A percentile compares a stretch with the other conserved stretches of the same genome.
phyloP scores from a whole-genome alignment of 1,139 yeast species.

The Trichomonascaceae sp. region DNA sequence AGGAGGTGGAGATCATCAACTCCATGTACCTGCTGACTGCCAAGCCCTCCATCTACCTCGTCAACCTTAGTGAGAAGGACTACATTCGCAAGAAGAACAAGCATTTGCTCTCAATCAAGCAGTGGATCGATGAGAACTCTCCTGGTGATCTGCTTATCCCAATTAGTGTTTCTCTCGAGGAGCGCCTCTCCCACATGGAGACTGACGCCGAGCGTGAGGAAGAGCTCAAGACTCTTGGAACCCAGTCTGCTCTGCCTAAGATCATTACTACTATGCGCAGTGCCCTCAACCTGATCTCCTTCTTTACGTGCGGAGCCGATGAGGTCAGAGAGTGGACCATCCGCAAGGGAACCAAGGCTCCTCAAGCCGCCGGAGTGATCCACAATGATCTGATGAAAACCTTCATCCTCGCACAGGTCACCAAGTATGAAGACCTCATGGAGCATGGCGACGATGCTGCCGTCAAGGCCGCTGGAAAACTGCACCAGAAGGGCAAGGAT shows the following conservation, averaged over 20 bases:
- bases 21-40: slow-evolving; percentile 74
- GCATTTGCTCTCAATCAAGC: slow-evolving; percentile 78
- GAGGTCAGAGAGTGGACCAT: slow-evolving; percentile 94
- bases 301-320: slow-evolving; percentile 80
- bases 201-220: slow-evolving; percentile 84
- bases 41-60: slow-evolving; percentile 89
- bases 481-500: slow-evolving; percentile 90
- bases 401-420: slow-evolving; percentile 75
- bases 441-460: slow-evolving; percentile 86
- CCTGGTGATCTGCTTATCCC: slow-evolving; percentile 96
- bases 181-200: slow-evolving; percentile 79
- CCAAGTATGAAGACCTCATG: slow-evolving; percentile 56
- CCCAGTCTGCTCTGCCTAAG: slow-evolving; percentile 74
- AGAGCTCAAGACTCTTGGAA: slow-evolving; percentile 78
- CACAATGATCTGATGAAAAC: slow-evolving; percentile 81
- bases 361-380: slow-evolving; percentile 88
- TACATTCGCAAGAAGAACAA: slow-evolving; percentile 96
- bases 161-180: slow-evolving; percentile 85
- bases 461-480: slow-evolving; percentile 89
- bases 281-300: slow-evolving; percentile 61
- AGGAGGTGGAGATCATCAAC: slow-evolving; percentile 85
- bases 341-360: slow-evolving; percentile 64
- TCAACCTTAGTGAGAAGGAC: slow-evolving; percentile 88
- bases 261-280: slow-evolving; percentile 57
- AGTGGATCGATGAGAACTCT: slow-evolving; percentile 90